Base-by-base conservation (phyloP, 345 rosid species). In the Gossypium rotundifolium region DNA sequence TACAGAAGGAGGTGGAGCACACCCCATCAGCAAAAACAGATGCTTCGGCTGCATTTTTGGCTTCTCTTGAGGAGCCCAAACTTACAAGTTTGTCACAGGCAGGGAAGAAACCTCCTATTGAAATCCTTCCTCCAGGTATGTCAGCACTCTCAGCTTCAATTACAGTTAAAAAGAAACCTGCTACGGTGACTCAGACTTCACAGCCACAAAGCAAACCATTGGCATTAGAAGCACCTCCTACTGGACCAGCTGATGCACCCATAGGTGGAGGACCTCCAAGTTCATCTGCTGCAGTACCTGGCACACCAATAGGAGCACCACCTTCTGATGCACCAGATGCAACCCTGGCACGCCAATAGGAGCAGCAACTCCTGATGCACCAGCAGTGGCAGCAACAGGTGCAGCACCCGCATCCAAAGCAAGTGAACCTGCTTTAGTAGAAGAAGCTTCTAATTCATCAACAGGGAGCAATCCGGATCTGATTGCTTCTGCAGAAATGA, bases 121-220 rank as follows among this genome's bases (percentile, higher is more conserved):
- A 95, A 84, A 89, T 95, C 73, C 87, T 95, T 53, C 98, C 98
- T 45, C 98, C 98, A 2, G 97, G 98, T 74, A 90, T 93, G 97
- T 88, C 97, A 4, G 89, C 99, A 70, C 88, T 93, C 62, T 83
- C 90, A 33, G 92, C 94, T 78, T 84, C 93, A 51, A 85, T 91
- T 75, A 74, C 96, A 44, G 79, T 84, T 76, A 90, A 91, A 81
- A 91, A 91, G 80, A 94, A 92, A 54, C 94, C 94, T 17, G 73
- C 76, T 69, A 83, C 82, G 29, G 82, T 73, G 6, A 49, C 76
- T 0, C 88, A 79, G 68, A 81, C 68, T 77, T 61, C 88, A 53
- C 91, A 86, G 84, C 91, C 75, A 74, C 92, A 86, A 76, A 74
- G 82, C 59, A 87, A 94, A 74, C 91, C 89, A 52, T 74, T 87